Conservation (phyloP, 1,284 basidiomycete species). For the Phylloboletellus chloephorus region DNA sequence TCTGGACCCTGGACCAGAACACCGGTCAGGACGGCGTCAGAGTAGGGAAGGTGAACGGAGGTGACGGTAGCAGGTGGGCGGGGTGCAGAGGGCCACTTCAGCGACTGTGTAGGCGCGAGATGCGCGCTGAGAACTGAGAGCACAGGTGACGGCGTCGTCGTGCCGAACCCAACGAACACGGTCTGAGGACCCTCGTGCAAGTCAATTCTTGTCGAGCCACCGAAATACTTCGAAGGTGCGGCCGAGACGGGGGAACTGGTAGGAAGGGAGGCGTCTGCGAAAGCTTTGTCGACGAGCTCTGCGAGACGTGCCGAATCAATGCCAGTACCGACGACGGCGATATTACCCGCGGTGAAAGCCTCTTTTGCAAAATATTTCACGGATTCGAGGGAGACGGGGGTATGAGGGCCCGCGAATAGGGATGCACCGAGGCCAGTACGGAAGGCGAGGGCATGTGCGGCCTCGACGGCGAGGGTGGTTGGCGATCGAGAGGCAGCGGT, state of each 20-base stretch:
- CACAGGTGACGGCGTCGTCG: constrained; percentile 59
- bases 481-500: constrained; percentile 59
- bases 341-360: constrained; percentile 71
- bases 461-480: constrained; percentile 65
- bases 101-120: constrained; percentile 62
- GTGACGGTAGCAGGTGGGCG: constrained; percentile 57
- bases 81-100: constrained; percentile 76
- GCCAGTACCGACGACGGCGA: constrained; percentile 83
- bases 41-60: constrained; percentile 78
- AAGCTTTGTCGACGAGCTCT: constrained; percentile 67
- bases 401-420: constrained; percentile 73
- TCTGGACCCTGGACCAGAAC: constrained; percentile 65
- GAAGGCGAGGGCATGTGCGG: constrained; percentile 87
- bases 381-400: constrained; percentile 58
- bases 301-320: constrained; percentile 69
- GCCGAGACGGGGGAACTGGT: constrained; percentile 37
- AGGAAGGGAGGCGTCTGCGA: constrained; percentile 46
- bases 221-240: constrained; percentile 64
- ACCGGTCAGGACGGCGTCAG: constrained; percentile 84
- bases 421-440: constrained; percentile 85
- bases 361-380: constrained; percentile 69
- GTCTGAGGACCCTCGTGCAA: constrained; percentile 64
- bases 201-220: constrained; percentile 76
- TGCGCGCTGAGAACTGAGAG: constrained; percentile 75
- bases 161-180: constrained; percentile 79